phyloP scores from a whole-genome alignment of 331 rosid species.

The Pyracantha coccinea region DNA sequence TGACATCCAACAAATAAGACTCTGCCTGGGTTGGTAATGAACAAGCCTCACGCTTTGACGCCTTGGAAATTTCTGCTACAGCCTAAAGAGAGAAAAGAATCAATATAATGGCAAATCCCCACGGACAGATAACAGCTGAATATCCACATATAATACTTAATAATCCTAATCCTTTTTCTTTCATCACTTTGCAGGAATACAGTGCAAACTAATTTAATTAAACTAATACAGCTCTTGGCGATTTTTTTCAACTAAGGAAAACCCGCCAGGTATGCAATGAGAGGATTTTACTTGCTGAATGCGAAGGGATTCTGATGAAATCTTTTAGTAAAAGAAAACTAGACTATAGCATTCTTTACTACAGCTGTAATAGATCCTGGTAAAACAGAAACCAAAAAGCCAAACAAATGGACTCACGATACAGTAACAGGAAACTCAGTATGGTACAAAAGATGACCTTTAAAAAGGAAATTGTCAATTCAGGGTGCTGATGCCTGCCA shows the following conservation, averaged over 20 bases:
- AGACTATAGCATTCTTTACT: background rate
- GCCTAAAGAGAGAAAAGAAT: constrained; percentile 37
- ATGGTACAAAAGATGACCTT: constrained; percentile 38
- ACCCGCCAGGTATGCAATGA: background rate
- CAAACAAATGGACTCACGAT: background rate
- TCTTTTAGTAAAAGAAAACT: background rate
- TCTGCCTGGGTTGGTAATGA: constrained; percentile 54
- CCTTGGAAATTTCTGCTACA: constrained; percentile 76
- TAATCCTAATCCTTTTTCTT: background rate
- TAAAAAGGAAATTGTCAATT: constrained; percentile 69
- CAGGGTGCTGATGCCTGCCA: constrained; percentile 92
- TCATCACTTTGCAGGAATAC: background rate
- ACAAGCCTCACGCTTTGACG: constrained; percentile 69
- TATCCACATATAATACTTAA: background rate
- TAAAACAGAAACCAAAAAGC: background rate
- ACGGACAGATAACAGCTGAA: background rate
- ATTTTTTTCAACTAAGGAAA: background rate
- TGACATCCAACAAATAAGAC: constrained; percentile 49
- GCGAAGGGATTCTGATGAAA: background rate
- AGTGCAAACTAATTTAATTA: background rate
- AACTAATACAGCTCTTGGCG: background rate
- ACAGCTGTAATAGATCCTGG: background rate
- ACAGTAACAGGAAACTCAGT: background rate
- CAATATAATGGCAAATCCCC: background rate
- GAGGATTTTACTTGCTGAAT: background rate